Conservation (phyloP, 495 filamentous ascomycete species). For the Talaromyces nanjingensis region DNA sequence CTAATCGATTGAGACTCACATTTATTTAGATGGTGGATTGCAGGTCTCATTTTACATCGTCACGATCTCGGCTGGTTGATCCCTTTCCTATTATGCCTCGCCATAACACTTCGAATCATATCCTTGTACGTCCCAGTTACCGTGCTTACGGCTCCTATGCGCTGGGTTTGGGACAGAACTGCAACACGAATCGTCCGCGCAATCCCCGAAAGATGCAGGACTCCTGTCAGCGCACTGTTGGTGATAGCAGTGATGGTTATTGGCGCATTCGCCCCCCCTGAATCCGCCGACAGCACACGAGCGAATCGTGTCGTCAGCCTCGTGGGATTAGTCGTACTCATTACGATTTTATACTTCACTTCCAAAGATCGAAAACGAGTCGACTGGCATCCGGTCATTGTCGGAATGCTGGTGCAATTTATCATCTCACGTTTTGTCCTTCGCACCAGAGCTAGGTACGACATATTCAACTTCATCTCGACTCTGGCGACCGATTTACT, state of each 20-base stretch:
- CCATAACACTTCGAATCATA: constrained; percentile 64
- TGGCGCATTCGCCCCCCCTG: constrained; percentile 64
- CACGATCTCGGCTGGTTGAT: constrained; percentile 75
- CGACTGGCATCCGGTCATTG: constrained; percentile 69
- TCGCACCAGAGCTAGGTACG: constrained; percentile 63
- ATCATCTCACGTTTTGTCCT: constrained; percentile 82
- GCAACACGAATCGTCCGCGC: constrained; percentile 41
- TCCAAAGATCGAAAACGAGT: constrained; percentile 60
- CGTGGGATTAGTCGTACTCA: constrained; percentile 71
- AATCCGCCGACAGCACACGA: constrained; percentile 69
- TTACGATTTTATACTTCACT: constrained; percentile 57
- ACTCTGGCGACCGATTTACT: constrained; percentile 61
- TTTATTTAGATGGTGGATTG: constrained; percentile 77
- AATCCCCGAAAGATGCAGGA: constrained; percentile 57
- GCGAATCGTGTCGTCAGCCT: constrained; percentile 71
- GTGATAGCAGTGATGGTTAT: constrained; percentile 65
- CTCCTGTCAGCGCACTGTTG: constrained; percentile 50
- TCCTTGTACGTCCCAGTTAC: constrained; percentile 64
- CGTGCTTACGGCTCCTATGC: constrained; percentile 57
- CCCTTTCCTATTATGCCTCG: constrained; percentile 75
- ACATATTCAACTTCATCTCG: constrained; percentile 87
- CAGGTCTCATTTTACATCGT: constrained; percentile 64
- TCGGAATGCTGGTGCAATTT: constrained; percentile 83
- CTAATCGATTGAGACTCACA: background rate
- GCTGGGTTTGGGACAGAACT: constrained; percentile 58